Conservation (phyloP, 306 rosid genomes). For the Begonia peltatifolia region DNA sequence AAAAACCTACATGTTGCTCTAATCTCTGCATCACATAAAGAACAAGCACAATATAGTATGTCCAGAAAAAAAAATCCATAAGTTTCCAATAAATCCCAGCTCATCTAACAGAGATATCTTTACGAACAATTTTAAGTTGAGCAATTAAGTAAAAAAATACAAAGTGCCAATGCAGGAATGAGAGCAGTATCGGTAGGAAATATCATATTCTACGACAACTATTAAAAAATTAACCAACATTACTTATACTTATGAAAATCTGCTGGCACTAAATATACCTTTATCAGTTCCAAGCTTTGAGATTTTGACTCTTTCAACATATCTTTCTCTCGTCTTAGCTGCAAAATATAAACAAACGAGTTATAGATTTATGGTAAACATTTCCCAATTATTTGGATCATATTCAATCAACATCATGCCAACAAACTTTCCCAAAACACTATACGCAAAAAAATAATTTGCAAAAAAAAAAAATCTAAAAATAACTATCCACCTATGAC, state of each 20-base stretch:
- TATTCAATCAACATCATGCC: no score
- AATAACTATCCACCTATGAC: no score
- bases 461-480: no score
- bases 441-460: no score
- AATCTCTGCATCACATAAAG: constrained; percentile 34
- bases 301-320: constrained; percentile 41
- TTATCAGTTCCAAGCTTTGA: constrained; percentile 35
- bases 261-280: constrained; percentile 19
- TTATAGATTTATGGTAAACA: neutral
- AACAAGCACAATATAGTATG: neutral
- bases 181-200: neutral
- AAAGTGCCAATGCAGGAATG: neutral
- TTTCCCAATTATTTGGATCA: no score
- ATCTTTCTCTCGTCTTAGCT: constrained; percentile 55
- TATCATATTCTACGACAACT: neutral
- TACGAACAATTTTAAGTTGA: neutral
- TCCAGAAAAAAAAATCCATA: no score
- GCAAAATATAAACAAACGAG: constrained; percentile 16
- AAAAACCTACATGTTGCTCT: constrained; percentile 39
- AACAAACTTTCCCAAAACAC: no score
- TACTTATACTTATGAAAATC: neutral
- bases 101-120: no score
- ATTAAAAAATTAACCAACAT: constrained; percentile 1
- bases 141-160: neutral
- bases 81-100: no score